Base-by-base conservation (phyloP, 2,329 filamentous ascomycete species). In the Talaromyces verruculosus region DNA sequence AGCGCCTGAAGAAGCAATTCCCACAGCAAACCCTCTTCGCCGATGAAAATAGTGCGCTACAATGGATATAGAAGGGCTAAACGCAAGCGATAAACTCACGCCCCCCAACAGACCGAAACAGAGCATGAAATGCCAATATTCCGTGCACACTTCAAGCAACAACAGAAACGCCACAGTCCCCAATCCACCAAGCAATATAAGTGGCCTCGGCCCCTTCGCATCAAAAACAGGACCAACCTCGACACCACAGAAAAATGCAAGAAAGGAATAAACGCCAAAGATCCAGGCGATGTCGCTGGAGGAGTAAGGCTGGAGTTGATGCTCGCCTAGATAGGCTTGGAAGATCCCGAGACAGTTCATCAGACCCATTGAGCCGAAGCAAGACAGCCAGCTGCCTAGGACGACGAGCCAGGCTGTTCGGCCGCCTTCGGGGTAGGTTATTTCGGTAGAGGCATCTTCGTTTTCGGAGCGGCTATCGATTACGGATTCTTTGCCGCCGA, bases 191-290 rank as follows among this genome's bases (percentile, higher is more conserved):
- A 83, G 80, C 1, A 90, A 72, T 22, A 96, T 81, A 28, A 97
- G 84, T 79, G 87, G 85, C n/a, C 86, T 83, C 0, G 93, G 92
- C 0, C 93, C 93, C 71, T 92, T 89, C 71, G 89, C 89, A 78
- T 97, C 93, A 73, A 97, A 97, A 30, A 96, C 80, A 0, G 93
- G 93, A 0, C 93, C 93, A 61, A 96, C 88, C 71, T 95, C 92
- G 33, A 97, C 85, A 39, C 93, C 92, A 61, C 91, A 88, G 74
- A 94, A 91, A 78, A 97, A 96, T 65, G 89, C 86, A 22, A 96
- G 80, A 72, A 95, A 96, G 6, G 91, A 87, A 73, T 93, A 95
- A 61, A 96, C 80, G 65, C 90, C 90, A 72, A 96, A 95, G 67
- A 97, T 91, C 93, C 93, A 97, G 15, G 91, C 91, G 39, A 94